Evolutionary conservation across 305 asterid species (phyloP).

Genomic region (Fraxinus ornus): DNA sequence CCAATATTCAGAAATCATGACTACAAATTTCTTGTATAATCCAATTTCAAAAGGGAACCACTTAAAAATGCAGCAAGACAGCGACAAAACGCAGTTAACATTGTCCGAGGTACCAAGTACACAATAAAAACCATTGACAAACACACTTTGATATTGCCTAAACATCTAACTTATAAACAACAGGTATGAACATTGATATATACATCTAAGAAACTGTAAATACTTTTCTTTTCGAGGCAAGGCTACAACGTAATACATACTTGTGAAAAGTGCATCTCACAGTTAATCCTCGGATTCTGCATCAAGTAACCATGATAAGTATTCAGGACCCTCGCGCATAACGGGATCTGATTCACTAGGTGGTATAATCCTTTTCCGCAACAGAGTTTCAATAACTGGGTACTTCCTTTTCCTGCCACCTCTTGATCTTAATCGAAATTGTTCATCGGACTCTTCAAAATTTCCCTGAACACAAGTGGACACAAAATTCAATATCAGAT

Average conservation of each 20-base stretch:
- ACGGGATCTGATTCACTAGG: constrained; percentile 47
- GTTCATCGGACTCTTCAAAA: constrained; percentile 68
- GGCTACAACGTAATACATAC: not conserved
- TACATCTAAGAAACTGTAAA: not conserved
- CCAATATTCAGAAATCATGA: no score
- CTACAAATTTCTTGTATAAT: no score
- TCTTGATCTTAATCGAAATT: constrained; percentile 68
- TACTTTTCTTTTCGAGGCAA: not conserved
- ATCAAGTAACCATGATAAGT: constrained; percentile 34
- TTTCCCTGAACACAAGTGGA: constrained; percentile 53
- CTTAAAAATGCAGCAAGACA: not conserved
- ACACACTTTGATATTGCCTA: not conserved
- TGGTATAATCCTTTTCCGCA: constrained; percentile 68
- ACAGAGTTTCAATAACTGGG: constrained; percentile 54
- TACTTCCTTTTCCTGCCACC: constrained; percentile 81
- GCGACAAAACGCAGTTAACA: not conserved
- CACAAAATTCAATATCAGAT: not conserved
- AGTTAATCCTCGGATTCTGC: constrained; percentile 32
- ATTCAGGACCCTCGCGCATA: constrained; percentile 28
- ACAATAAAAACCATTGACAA: not conserved
- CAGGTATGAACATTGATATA: not conserved
- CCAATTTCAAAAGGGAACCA: not conserved
- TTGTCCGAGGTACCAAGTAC: not conserved
- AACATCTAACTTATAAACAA: not conserved
- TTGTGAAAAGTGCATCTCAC: not conserved